These are phyloP conservation scores for Didymella exigua DNA, from an alignment of 2,329 filamentous ascomycete genomes.

Conservation along the genomic window DNA sequence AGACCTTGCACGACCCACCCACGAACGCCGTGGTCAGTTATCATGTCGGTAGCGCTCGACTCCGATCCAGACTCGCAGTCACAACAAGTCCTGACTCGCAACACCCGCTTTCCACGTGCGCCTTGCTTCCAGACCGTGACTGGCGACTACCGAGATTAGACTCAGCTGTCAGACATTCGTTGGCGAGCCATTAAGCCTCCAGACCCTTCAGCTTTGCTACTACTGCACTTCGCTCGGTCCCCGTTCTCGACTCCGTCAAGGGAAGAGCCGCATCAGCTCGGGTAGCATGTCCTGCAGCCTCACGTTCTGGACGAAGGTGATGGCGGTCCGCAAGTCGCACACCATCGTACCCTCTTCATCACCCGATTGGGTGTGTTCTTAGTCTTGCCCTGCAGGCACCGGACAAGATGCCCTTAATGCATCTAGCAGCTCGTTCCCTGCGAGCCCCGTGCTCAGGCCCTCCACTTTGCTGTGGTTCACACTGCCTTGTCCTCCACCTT, in stretches of 20 bases:
- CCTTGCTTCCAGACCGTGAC: neutral
- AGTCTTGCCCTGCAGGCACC: neutral
- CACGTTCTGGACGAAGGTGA: constrained; percentile 14
- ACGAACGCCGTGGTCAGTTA: neutral
- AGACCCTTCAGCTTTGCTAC: no score
- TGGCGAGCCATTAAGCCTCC: no score
- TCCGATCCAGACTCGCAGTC: neutral
- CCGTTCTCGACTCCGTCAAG: neutral
- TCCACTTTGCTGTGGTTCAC: neutral
- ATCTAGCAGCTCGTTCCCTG: constrained; percentile 16
- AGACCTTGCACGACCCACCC: neutral
- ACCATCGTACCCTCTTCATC: constrained; percentile 11
- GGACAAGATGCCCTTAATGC: constrained; percentile 14
- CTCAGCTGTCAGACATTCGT: neutral
- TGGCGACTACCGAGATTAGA: neutral
- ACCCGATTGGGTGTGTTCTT: neutral
- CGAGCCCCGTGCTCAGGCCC: neutral
- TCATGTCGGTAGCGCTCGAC: neutral
- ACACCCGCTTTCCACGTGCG: neutral
- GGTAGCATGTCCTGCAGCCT: constrained; percentile 17
- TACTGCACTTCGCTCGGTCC: no score
- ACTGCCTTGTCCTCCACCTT: no score
- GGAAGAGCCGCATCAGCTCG: constrained; percentile 19
- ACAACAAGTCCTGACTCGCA: neutral
- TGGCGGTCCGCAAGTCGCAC: constrained; percentile 15